These are phyloP conservation scores for Dimargaris xerosporica DNA, from an alignment of 192 early-diverging fungal genomes.

Conservation along the genomic window DNA sequence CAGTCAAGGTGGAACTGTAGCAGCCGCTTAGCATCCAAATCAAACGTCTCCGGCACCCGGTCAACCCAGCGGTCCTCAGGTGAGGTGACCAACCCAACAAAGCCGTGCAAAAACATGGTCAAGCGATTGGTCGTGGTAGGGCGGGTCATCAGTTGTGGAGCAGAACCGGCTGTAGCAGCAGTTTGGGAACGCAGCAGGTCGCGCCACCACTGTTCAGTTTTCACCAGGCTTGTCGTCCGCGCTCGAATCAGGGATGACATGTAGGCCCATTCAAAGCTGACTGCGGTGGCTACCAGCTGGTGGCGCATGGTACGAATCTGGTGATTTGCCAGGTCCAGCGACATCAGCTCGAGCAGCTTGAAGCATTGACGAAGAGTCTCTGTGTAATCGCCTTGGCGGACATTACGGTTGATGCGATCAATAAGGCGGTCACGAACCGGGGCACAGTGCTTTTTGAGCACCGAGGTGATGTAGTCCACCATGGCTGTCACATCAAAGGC, in stretches of 20 bases:
- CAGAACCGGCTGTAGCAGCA: too few species aligned
- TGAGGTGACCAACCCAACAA: background rate
- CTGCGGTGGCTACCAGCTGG: conserved; percentile 5
- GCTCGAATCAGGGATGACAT: background rate
- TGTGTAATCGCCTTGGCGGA: conserved; percentile 39
- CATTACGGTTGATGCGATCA: conserved; percentile 38
- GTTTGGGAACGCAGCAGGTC: background rate
- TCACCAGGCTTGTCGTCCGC: background rate
- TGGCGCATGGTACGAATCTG: conserved; percentile 12
- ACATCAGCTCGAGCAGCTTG: conserved; percentile 21
- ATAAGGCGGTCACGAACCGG: conserved; percentile 47
- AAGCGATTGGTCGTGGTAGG: background rate
- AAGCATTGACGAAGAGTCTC: conserved; percentile 55
- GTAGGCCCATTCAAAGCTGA: conserved; percentile 9
- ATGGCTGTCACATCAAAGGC: conserved; percentile 41
- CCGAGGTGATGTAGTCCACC: conserved; percentile 39
- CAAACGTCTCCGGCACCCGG: conserved; percentile 6
- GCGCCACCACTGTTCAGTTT: conserved; percentile 8
- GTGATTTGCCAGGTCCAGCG: conserved; percentile 12
- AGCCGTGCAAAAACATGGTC: background rate
- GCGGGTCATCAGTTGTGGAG: background rate
- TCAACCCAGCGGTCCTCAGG: background rate
- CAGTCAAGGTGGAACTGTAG: background rate
- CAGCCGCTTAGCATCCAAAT: background rate
- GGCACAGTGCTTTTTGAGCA: conserved; percentile 52